phyloP scores from a whole-genome alignment of 306 rosid genomes.

The Quercus bicolor region DNA sequence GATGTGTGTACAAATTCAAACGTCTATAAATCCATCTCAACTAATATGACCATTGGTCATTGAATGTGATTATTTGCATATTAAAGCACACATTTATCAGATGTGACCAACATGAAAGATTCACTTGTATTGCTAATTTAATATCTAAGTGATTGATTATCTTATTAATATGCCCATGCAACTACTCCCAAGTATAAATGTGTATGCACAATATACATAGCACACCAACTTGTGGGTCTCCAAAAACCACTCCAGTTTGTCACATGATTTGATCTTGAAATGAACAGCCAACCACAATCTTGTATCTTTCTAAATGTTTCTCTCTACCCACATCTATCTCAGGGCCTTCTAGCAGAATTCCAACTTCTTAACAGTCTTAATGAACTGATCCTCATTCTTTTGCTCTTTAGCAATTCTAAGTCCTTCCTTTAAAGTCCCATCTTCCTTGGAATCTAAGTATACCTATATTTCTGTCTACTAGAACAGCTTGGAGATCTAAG shows the following conservation, averaged over 20 bases:
- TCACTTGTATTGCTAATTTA: neutral
- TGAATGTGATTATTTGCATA: neutral
- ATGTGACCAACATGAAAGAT: neutral
- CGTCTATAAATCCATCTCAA: neutral
- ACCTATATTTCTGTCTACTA: slow-evolving; percentile 30
- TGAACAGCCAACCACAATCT: slow-evolving; percentile 72
- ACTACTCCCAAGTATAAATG: slow-evolving; percentile 30
- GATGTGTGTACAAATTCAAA: slow-evolving; percentile 9
- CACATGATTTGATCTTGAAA: slow-evolving; percentile 72
- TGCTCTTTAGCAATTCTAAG: slow-evolving; percentile 33
- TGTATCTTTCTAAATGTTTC: slow-evolving; percentile 86
- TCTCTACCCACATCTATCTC: slow-evolving; percentile 47
- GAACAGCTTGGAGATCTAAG: slow-evolving; percentile 26
- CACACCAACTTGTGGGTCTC: slow-evolving; percentile 29
- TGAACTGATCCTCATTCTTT: slow-evolving; percentile 25
- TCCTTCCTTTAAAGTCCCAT: slow-evolving; percentile 14
- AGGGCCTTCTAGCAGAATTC: slow-evolving; percentile 56
- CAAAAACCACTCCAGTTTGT: slow-evolving; percentile 40
- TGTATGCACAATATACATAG: slow-evolving; percentile 32
- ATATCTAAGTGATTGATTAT: neutral
- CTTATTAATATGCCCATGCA: slow-evolving; percentile 13
- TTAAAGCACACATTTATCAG: neutral
- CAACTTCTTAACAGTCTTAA: slow-evolving; percentile 40
- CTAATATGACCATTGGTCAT: neutral
- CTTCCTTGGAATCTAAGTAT: slow-evolving; percentile 36